Base-by-base conservation (phyloP, 78 protist species). In the Creolimax fragrantissima region DNA sequence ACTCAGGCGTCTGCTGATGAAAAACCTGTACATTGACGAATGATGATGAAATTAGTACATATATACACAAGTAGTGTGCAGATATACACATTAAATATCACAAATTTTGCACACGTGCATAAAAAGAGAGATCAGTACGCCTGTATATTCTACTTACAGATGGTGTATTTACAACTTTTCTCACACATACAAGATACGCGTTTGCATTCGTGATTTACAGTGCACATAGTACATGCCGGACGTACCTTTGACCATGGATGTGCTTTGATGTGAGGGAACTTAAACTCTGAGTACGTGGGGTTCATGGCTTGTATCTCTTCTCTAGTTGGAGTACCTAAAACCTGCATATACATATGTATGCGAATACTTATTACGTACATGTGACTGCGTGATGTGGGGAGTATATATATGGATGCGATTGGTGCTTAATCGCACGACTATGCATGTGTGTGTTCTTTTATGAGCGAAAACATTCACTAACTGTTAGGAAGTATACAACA, bases 291-390 rank as follows among this genome's bases (percentile, higher is more conserved):
- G 94, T 97, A 97, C 85, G 92, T 92, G 37, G 96, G 96, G 93
- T 97, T 98, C 99, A 98, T 97, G 43, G 93, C 81, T 44, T 86
- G 94, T 41, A 98, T 95, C 90, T 98, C 95, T 45, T 95, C 98
- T 35, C 94, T 43, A 24, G 97, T 95, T 43, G 99, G 99, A 4
- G 99, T 96, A 36, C 99, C 99, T 42, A 94, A 92, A 3, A 88
- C 90, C 42, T 85, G 81, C 32, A 47, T 47, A 11, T 47, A 47
- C 11, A 11, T 47, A 47, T 47, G 74, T 47, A 47, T 47, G 74
- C 11, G 11, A 24, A 11, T 47, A 47, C 11, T 7, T 47, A 47
- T 47, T 47, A 47, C 11, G 74, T 47, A 47, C 11, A 11, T 47
- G 11, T 47, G 74, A 24, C 7, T 47, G 74, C 11, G 74, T 47